Conservation (phyloP, 805 yeast genomes). For the Sungouiozyma ichnusensis region DNA sequence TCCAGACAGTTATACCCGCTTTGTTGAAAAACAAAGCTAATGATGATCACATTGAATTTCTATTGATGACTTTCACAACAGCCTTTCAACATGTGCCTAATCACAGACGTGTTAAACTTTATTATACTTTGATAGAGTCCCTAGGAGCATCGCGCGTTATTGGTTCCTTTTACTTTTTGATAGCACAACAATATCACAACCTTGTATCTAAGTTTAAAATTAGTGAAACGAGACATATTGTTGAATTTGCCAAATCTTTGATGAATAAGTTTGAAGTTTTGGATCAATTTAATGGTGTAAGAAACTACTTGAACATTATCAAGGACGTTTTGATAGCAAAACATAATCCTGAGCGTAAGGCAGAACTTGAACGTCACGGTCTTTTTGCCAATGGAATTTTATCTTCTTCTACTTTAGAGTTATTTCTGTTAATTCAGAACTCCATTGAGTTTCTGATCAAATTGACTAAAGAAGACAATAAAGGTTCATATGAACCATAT, state of each 20-base stretch:
- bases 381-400: conserved; percentile 54
- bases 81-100: conserved; percentile 95
- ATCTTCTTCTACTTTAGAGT: conserved; percentile 39
- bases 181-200: conserved; percentile 67
- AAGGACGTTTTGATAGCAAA: conserved; percentile 30
- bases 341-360: conserved; percentile 29
- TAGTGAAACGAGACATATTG: conserved; percentile 54
- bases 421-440: conserved; percentile 38
- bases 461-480: conserved; percentile 33
- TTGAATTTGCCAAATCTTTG: conserved; percentile 66
- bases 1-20: conserved; percentile 84
- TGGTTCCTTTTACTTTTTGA: conserved; percentile 61
- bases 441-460: conserved; percentile 49
- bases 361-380: conserved; percentile 39
- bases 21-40: conserved; percentile 40
- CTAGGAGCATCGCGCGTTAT: conserved; percentile 58
- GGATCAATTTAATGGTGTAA: conserved; percentile 54
- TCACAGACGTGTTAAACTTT: conserved; percentile 84
- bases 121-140: conserved; percentile 66
- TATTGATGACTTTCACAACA: conserved; percentile 80
- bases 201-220: conserved; percentile 44
- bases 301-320: conserved; percentile 36
- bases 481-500: conserved; percentile 17
- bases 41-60: conserved; percentile 67
- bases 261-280: conserved; percentile 54